A percentile compares a stretch with the other conserved stretches of the same genome.
These are phyloP conservation scores for Plectranthus barbatus DNA, from an alignment of 257 asterid species.

Conservation along the genomic window DNA sequence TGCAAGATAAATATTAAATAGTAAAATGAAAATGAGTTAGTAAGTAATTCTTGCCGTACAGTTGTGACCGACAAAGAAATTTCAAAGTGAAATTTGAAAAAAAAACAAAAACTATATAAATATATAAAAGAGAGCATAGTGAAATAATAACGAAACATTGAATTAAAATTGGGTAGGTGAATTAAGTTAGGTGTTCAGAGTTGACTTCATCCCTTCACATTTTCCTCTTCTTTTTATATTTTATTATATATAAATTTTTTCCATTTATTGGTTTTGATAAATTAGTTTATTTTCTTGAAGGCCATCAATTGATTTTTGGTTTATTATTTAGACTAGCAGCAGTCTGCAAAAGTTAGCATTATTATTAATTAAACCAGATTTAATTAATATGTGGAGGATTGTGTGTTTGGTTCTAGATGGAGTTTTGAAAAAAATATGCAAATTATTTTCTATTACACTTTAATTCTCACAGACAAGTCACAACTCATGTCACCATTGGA, in stretches of 20 bases:
- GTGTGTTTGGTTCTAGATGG: background rate
- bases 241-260: background rate
- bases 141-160: background rate
- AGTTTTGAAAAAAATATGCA: too few species aligned
- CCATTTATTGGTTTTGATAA: background rate
- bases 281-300: too few species aligned
- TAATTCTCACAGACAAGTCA: too few species aligned
- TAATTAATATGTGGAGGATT: background rate
- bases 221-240: background rate
- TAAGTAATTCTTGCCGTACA: background rate
- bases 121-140: background rate
- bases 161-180: slow-evolving; percentile 4
- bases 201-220: slow-evolving; percentile 1
- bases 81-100: background rate
- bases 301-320: too few species aligned
- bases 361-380: background rate
- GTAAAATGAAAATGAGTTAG: background rate
- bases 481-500: too few species aligned
- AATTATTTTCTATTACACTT: too few species aligned
- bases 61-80: background rate
- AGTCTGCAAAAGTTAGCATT: background rate
- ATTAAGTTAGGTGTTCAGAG: slow-evolving; percentile 8
- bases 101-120: background rate
- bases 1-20: too few species aligned
- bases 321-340: too few species aligned